Percentiles rank a stretch among this genome's conserved stretches.
Evolutionary conservation across 2,329 filamentous ascomycete species (phyloP).

Genomic region (Paraphoma chrysanthemicola): DNA sequence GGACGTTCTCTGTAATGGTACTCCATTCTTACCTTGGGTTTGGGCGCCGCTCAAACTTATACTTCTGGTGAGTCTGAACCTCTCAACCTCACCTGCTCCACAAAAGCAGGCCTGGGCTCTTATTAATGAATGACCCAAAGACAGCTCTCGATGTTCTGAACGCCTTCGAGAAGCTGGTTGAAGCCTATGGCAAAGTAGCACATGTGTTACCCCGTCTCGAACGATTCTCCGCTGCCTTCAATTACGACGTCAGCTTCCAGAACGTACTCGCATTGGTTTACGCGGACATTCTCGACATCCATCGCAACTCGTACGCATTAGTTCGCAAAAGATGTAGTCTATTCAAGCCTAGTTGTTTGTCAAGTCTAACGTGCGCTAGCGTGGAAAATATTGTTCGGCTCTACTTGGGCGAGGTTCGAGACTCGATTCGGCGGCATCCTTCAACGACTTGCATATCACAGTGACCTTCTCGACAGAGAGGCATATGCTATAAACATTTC

Average conservation of each 20-base stretch:
- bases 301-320: conserved; percentile 55
- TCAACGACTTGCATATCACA: conserved; percentile 20
- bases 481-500: conserved; percentile 25
- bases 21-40: conserved; percentile 53
- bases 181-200: conserved; percentile 51
- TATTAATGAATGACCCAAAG: no score
- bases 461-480: conserved; percentile 33
- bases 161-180: conserved; percentile 53
- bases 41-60: conserved; percentile 45
- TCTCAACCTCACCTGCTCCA: no score
- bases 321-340: conserved; percentile 44
- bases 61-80: conserved; percentile 15
- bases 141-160: conserved; percentile 41
- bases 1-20: conserved; percentile 56
- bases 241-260: conserved; percentile 46
- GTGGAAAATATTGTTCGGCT: conserved; percentile 32
- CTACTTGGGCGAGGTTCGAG: conserved; percentile 30
- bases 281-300: conserved; percentile 56
- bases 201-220: conserved; percentile 49
- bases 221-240: conserved; percentile 37
- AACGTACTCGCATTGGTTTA: conserved; percentile 53
- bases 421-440: conserved; percentile 28
- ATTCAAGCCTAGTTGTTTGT: neutral
- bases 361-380: conserved; percentile 11
- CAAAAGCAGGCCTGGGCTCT: no score